These are phyloP conservation scores for Debaryomycetaceae sp. DNA, from an alignment of 1,139 yeast species.

Conservation along the genomic window DNA sequence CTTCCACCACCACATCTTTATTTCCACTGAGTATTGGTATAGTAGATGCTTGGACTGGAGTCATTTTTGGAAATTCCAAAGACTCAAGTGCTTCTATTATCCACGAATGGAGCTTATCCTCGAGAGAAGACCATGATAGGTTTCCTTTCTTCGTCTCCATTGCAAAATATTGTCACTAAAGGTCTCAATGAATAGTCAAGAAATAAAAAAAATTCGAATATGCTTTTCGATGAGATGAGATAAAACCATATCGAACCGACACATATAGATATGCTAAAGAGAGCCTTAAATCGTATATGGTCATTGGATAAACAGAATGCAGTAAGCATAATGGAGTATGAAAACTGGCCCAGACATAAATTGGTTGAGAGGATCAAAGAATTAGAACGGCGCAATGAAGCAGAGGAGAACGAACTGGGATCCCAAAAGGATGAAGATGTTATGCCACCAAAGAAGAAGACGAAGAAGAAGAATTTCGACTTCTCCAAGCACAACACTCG, in stretches of 20 bases:
- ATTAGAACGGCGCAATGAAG: slow-evolving; percentile 33
- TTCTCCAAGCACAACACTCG: slow-evolving; percentile 66
- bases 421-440: not conserved
- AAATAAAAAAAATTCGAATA: slow-evolving; percentile 8
- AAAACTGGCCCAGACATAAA: slow-evolving; percentile 50
- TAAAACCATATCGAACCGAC: not conserved
- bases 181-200: slow-evolving; percentile 4
- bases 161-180: not conserved
- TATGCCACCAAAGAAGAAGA: slow-evolving; percentile 7
- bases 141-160: slow-evolving; percentile 33
- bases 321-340: slow-evolving; percentile 24
- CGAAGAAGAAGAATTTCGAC: slow-evolving; percentile 54
- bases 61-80: slow-evolving; percentile 78
- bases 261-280: slow-evolving; percentile 18
- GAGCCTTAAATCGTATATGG: slow-evolving; percentile 16
- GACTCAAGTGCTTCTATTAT: slow-evolving; percentile 61
- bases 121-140: slow-evolving; percentile 37
- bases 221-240: slow-evolving; percentile 5
- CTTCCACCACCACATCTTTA: slow-evolving; percentile 94
- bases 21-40: slow-evolving; percentile 84
- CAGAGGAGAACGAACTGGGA: not conserved
- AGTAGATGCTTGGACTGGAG: slow-evolving; percentile 96
- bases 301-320: slow-evolving; percentile 9
- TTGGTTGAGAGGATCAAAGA: slow-evolving; percentile 45
- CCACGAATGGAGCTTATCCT: slow-evolving; percentile 41